Evolutionary conservation across 2,329 filamentous ascomycete species (phyloP).

Genomic region (Claviceps spartinae): DNA sequence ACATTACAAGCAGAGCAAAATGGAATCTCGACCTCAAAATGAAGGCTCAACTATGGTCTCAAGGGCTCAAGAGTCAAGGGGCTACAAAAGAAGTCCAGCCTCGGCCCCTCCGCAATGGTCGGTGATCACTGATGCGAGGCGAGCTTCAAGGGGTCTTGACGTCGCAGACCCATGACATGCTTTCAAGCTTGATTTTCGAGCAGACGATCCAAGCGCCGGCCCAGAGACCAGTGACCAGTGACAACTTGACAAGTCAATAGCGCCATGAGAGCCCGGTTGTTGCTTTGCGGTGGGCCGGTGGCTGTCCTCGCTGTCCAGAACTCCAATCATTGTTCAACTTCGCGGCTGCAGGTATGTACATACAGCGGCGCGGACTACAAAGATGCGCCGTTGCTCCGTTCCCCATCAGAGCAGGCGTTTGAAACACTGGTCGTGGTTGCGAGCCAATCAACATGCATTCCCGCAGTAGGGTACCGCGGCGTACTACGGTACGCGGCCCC

Average conservation of each 20-base stretch:
- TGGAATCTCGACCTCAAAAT: neutral
- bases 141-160: neutral
- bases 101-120: neutral
- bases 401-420: neutral
- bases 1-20: neutral
- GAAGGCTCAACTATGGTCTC: too few relatives aligned
- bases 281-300: too few relatives aligned
- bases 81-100: neutral
- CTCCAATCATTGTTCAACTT: too few relatives aligned
- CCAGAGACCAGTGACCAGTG: too few relatives aligned
- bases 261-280: too few relatives aligned
- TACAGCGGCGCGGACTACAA: neutral
- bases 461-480: neutral
- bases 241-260: too few relatives aligned
- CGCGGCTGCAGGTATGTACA: neutral
- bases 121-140: neutral
- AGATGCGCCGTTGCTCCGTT: slow-evolving; percentile 19
- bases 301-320: too few relatives aligned
- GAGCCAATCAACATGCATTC: neutral
- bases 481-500: too few relatives aligned
- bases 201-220: too few relatives aligned
- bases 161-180: neutral
- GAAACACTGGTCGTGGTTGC: neutral
- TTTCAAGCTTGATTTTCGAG: too few relatives aligned
- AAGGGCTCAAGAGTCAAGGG: neutral